Evolutionary conservation across 2,329 filamentous ascomycete species (phyloP), one percentile per base, ranked within the genome.

Genomic region (Coniosporium uncinatum): DNA sequence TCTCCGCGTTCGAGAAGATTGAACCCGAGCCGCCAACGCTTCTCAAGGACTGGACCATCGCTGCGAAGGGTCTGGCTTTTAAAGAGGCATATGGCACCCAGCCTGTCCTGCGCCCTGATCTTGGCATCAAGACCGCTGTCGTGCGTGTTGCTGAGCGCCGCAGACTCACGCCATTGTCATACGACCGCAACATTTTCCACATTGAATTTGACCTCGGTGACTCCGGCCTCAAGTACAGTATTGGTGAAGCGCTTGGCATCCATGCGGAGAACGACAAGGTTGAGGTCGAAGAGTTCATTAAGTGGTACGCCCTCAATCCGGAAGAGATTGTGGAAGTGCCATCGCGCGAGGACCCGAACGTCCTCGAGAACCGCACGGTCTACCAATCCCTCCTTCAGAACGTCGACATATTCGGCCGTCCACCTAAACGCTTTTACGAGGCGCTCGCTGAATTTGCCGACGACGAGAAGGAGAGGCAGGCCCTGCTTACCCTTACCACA

Each of bases 111-210:
- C 86, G 93, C 41, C 93, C 93, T 11, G 93, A 98, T 56, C 72
- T 95, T 41, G 70, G 84, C 8, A 81, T 88, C 57, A 89, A 91
- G 77, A 97, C 91, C 2, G 83, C 78, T 55, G 87, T 88, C 32
- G 85, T 96, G 41, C 84, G 81, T 41, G 90, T 98, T 64, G 88
- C 94, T 72, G 93, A 97, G 72, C 96, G 95, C 70, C 87, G 93
- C 47, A 82, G 93, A 49, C 78, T 98, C 42, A 98, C 93, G 0
- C 93, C 93, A 3, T 56, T 67, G 19, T 85, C 82, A 22, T 98
- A 98, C 60, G 90, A 97, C 64, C 88, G 93, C 53, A 96, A 98
- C 75, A 97, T 98, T 65, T 98, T 98, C 83, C 93, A 98, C 70
- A 97, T 98, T 48, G 93, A 98, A 67, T 98, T 98, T 56, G 93